A percentile compares a stretch with the other conserved stretches of the same genome.
phyloP scores from a whole-genome alignment of 1,139 yeast genomes.

The Saccharomyces hybrid region DNA sequence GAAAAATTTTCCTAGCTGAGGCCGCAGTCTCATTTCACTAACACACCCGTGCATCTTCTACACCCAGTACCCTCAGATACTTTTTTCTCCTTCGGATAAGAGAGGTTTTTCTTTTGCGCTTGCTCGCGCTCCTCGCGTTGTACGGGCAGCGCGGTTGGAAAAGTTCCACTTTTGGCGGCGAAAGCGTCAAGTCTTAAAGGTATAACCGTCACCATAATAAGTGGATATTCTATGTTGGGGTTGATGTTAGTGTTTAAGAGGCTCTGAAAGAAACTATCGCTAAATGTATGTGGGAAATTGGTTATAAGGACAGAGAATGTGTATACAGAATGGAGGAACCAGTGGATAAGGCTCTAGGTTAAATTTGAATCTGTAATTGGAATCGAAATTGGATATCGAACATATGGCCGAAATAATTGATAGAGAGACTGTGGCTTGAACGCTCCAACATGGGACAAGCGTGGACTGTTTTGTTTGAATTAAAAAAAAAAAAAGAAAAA shows the following conservation, averaged over 20 bases:
- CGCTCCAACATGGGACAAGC: not conserved
- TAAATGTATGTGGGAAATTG: conserved; percentile 13
- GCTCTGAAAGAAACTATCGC: conserved; percentile 13
- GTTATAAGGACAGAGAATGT: not conserved
- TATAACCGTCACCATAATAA: not conserved
- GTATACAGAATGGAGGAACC: not conserved
- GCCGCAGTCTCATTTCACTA: not conserved
- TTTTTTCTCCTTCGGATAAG: not conserved
- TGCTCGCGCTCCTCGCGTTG: not conserved
- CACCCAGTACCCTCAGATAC: not conserved
- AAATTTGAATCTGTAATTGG: not conserved
- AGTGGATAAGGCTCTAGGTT: not conserved
- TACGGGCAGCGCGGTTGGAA: not conserved
- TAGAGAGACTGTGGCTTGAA: not conserved
- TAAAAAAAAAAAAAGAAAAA: not conserved
- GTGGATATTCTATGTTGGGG: not conserved
- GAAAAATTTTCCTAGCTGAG: conserved; percentile 10
- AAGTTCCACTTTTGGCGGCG: not conserved
- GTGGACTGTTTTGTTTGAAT: not conserved
- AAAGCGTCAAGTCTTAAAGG: not conserved
- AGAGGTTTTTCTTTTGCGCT: not conserved
- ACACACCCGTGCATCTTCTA: conserved; percentile 1
- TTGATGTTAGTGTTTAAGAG: not conserved
- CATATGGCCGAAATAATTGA: not conserved
- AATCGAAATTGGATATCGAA: not conserved